A percentile compares a stretch with the other conserved stretches of the same genome.
phyloP scores from a whole-genome alignment of 2,329 filamentous ascomycete genomes.

The Penicillium glabrum region DNA sequence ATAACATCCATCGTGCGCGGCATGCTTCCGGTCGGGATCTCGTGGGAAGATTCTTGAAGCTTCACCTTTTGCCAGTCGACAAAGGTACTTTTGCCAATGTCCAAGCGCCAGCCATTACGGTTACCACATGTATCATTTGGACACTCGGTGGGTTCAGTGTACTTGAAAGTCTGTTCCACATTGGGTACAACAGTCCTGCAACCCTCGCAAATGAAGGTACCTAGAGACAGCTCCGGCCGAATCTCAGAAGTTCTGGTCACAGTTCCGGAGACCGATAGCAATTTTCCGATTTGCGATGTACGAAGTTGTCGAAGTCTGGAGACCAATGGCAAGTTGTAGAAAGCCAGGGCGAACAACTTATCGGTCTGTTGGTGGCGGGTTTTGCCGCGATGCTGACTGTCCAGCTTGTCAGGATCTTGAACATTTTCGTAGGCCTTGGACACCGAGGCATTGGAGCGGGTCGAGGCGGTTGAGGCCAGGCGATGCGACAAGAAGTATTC shows the following conservation, averaged over 20 bases:
- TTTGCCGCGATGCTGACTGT: constrained; percentile 61
- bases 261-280: constrained; percentile 94
- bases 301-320: constrained; percentile 82
- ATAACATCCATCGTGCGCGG: constrained; percentile 97
- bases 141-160: constrained; percentile 94
- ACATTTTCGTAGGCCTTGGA: constrained; percentile 61
- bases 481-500: constrained; percentile 91
- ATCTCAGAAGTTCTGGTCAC: constrained; percentile 97
- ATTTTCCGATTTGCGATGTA: constrained; percentile 85
- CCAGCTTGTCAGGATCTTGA: constrained; percentile 52
- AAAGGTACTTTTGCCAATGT: constrained; percentile 95
- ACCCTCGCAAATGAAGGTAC: constrained; percentile 86
- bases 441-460: constrained; percentile 65
- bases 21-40: constrained; percentile 98
- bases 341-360: constrained; percentile 89
- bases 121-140: constrained; percentile 87
- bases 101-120: constrained; percentile 89
- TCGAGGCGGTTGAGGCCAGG: constrained; percentile 70
- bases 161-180: constrained; percentile 95
- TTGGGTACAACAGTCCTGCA: constrained; percentile 84
- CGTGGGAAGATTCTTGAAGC: constrained; percentile 96
- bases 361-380: constrained; percentile 94
- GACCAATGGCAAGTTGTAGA: constrained; percentile 88
- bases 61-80: constrained; percentile 99
- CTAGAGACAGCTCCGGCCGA: constrained; percentile 85